Percentiles rank a stretch among this genome's conserved stretches.
phyloP scores from a whole-genome alignment of 1,139 yeast genomes.

The Yamadazyma epiphylla region DNA sequence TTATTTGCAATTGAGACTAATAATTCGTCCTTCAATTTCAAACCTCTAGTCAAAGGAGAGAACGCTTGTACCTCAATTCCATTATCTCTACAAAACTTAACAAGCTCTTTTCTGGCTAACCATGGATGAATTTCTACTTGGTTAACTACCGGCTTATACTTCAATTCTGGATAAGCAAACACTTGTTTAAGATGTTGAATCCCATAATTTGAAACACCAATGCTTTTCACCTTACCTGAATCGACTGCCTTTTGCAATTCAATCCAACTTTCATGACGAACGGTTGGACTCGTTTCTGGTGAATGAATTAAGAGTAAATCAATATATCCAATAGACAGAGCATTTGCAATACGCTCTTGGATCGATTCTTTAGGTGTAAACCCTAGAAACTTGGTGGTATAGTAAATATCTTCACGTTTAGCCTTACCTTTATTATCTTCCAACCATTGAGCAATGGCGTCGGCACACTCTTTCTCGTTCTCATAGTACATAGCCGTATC shows the following conservation, averaged over 20 bases:
- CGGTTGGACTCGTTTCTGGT: slow-evolving; percentile 33
- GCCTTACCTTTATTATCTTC: slow-evolving; percentile 16
- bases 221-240: slow-evolving; percentile 44
- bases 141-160: slow-evolving; percentile 28
- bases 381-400: slow-evolving; percentile 32
- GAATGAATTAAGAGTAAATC: slow-evolving; percentile 54
- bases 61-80: slow-evolving; percentile 28
- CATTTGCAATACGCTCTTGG: slow-evolving; percentile 5
- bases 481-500: slow-evolving; percentile 44
- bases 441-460: slow-evolving; percentile 20
- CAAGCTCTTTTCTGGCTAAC: slow-evolving; percentile 34
- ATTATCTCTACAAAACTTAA: slow-evolving; percentile 22
- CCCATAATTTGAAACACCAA: slow-evolving; percentile 72
- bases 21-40: too few species aligned
- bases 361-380: slow-evolving; percentile 33
- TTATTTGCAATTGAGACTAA: too few species aligned
- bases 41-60: too few species aligned
- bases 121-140: slow-evolving; percentile 39
- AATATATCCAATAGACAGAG: slow-evolving; percentile 35
- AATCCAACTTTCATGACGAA: slow-evolving; percentile 35
- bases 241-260: slow-evolving; percentile 40
- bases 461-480: slow-evolving; percentile 46
- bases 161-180: slow-evolving; percentile 23
- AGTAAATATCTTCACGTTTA: slow-evolving; percentile 30
- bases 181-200: slow-evolving; percentile 54